These are phyloP conservation scores for Tetrahymena borealis DNA, from an alignment of 73 alveolate genomes.

Conservation along the genomic window DNA sequence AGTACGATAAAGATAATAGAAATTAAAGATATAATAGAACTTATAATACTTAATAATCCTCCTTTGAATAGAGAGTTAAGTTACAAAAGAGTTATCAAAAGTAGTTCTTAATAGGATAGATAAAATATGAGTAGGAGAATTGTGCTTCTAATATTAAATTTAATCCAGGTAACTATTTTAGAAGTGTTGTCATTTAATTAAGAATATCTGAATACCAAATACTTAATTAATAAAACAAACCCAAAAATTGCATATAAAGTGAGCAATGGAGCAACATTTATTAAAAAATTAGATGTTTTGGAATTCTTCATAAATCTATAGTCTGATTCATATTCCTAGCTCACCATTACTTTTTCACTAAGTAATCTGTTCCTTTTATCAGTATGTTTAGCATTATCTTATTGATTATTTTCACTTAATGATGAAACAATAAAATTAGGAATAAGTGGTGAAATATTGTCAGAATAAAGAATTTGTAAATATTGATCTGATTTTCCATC, in stretches of 20 bases:
- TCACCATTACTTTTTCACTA: background rate
- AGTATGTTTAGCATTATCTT: background rate
- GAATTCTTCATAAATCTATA: background rate
- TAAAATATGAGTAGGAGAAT: background rate
- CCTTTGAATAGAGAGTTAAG: background rate
- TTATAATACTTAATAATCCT: background rate
- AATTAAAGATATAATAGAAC: background rate
- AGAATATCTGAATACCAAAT: background rate
- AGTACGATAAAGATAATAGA: background rate
- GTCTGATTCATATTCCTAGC: background rate
- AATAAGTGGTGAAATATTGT: background rate
- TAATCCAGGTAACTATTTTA: background rate
- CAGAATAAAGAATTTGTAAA: background rate
- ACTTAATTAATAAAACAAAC: background rate
- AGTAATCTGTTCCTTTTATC: background rate
- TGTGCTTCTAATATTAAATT: background rate
- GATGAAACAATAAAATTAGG: background rate
- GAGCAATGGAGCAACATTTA: background rate
- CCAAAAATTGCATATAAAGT: background rate
- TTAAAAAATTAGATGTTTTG: background rate
- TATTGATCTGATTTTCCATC: background rate
- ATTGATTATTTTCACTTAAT: background rate
- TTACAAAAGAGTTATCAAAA: background rate
- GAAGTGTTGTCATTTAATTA: background rate
- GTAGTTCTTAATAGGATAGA: background rate